phyloP scores from a whole-genome alignment of 176 grass and related monocot genomes.

The Tuctoria greenei region DNA sequence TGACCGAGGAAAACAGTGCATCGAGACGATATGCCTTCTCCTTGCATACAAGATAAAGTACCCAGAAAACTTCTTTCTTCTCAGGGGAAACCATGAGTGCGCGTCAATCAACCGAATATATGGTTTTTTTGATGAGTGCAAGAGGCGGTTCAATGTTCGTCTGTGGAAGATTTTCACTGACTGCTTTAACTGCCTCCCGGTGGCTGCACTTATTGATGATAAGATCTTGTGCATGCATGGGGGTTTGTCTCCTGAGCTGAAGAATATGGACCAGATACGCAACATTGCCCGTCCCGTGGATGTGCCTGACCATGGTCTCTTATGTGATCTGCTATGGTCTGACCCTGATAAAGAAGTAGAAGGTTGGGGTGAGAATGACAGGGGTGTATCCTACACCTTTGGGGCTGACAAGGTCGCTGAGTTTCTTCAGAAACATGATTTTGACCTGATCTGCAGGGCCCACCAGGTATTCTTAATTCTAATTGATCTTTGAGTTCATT shows the following conservation, averaged over 20 bases:
- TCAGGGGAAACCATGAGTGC: conserved; percentile 78
- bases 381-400: conserved; percentile 72
- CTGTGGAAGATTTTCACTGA: conserved; percentile 76
- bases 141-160: conserved; percentile 68
- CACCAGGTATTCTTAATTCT: conserved; percentile 60
- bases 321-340: conserved; percentile 74
- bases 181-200: conserved; percentile 75
- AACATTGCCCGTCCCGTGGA: conserved; percentile 62
- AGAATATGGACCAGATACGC: conserved; percentile 65
- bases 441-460: conserved; percentile 71
- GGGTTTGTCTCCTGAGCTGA: conserved; percentile 68
- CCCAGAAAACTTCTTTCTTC: conserved; percentile 67
- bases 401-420: conserved; percentile 59
- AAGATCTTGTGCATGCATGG: conserved; percentile 87
- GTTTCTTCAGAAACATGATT: conserved; percentile 66
- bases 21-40: conserved; percentile 74
- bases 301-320: conserved; percentile 66
- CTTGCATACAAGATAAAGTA: conserved; percentile 76
- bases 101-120: conserved; percentile 79
- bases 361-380: conserved; percentile 76
- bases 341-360: conserved; percentile 79
- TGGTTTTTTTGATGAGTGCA: conserved; percentile 78
- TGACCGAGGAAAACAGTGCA: conserved; percentile 71
- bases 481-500: conserved; percentile 11
- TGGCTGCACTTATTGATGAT: conserved; percentile 71